Conservation (phyloP, 306 rosid genomes). For the Inga leiocalycina region DNA sequence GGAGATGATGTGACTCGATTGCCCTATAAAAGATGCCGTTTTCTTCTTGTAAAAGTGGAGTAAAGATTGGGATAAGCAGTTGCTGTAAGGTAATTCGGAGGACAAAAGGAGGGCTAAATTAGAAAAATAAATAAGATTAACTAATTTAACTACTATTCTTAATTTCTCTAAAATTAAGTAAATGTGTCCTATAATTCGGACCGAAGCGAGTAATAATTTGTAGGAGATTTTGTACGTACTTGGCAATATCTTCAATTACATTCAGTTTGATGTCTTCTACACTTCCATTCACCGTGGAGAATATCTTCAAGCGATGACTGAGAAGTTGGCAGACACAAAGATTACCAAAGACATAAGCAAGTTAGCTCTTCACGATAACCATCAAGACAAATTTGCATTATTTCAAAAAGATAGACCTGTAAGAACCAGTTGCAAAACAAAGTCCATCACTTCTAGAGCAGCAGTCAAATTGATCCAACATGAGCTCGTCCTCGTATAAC, state of each 20-base stretch:
- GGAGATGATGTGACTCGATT: too few relatives aligned
- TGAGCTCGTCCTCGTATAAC: conserved; percentile 58
- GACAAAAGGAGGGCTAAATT: too few relatives aligned
- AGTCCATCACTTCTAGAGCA: conserved; percentile 64
- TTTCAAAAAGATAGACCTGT: conserved; percentile 48
- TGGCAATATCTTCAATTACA: conserved; percentile 26
- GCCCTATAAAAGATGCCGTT: too few relatives aligned
- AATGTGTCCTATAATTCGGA: too few relatives aligned
- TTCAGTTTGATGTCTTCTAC: conserved; percentile 56
- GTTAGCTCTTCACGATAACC: neutral
- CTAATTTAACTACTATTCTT: too few relatives aligned
- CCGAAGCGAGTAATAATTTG: too few relatives aligned
- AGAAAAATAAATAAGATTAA: too few relatives aligned
- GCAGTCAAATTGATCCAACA: conserved; percentile 72
- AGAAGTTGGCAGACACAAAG: conserved; percentile 17
- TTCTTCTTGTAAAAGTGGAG: too few relatives aligned
- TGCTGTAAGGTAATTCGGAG: too few relatives aligned
- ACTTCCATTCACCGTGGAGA: conserved; percentile 45
- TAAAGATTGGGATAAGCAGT: too few relatives aligned
- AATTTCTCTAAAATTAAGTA: too few relatives aligned
- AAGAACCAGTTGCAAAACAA: conserved; percentile 73
- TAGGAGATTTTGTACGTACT: too few relatives aligned
- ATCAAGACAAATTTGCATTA: conserved; percentile 5
- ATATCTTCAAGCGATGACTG: conserved; percentile 61
- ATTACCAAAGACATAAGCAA: conserved; percentile 13